phyloP scores from a whole-genome alignment of 2,329 filamentous ascomycete species.

The Coleophoma crateriformis region DNA sequence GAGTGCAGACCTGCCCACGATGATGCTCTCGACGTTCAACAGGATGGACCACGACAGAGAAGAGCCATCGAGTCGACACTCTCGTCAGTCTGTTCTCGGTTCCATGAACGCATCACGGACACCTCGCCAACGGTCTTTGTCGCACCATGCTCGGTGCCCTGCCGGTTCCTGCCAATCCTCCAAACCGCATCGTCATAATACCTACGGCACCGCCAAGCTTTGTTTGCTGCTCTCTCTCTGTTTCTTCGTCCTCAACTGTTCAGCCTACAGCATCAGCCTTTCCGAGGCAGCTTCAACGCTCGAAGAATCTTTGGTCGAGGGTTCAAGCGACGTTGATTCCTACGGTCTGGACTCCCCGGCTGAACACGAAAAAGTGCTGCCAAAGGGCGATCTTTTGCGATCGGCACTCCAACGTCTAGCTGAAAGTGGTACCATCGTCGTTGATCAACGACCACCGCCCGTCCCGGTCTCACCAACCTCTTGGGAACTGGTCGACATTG shows the following conservation, averaged over 20 bases:
- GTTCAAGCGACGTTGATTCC: constrained; percentile 1
- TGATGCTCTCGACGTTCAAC: not conserved
- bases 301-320: constrained; percentile 21
- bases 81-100: not conserved
- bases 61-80: not conserved
- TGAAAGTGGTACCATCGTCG: constrained; percentile 21
- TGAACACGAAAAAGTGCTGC: constrained; percentile 2
- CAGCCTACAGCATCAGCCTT: constrained; percentile 8
- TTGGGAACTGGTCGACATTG: constrained; percentile 3
- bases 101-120: constrained; percentile 3
- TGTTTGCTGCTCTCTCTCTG: constrained; percentile 16
- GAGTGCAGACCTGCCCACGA: constrained; percentile 10
- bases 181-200: constrained; percentile 2
- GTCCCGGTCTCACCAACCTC: not conserved
- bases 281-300: constrained; percentile 7
- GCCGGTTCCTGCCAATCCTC: not conserved
- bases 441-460: constrained; percentile 21
- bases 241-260: constrained; percentile 14
- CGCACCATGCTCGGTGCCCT: constrained; percentile 12
- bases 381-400: constrained; percentile 7
- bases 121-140: constrained; percentile 8
- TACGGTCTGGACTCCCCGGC: not conserved
- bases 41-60: constrained; percentile 1
- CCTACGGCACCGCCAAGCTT: constrained; percentile 3
- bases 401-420: constrained; percentile 20